Conservation (phyloP, 2,329 filamentous ascomycete species). For the Alternaria incomplexa region DNA sequence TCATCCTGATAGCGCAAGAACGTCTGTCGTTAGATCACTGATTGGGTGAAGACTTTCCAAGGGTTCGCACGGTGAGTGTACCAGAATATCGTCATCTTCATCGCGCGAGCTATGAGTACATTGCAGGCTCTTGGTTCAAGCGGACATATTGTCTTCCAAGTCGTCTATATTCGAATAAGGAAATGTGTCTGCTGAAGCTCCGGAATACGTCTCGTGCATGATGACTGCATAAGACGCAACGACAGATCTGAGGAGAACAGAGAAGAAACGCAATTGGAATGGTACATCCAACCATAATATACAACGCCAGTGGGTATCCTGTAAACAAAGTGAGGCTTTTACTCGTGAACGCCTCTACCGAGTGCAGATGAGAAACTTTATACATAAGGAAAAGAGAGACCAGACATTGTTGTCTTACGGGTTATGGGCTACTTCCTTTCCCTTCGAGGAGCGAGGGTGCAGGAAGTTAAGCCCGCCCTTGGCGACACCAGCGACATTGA, state of each 20-base stretch:
- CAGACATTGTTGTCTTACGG: constrained; percentile 5
- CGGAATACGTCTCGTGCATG: background rate
- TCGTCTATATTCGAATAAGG: constrained; percentile 15
- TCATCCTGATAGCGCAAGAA: background rate
- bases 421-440: constrained; percentile 40
- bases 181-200: background rate
- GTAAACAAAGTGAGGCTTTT: constrained; percentile 24
- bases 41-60: background rate
- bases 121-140: background rate
- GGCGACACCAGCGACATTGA: constrained; percentile 45
- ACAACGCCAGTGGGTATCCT: constrained; percentile 37
- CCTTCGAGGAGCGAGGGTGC: constrained; percentile 44
- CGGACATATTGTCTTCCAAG: constrained; percentile 1
- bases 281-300: constrained; percentile 7
- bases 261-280: background rate
- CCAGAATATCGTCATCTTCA: constrained; percentile 1
- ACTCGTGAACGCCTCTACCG: constrained; percentile 26
- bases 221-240: background rate
- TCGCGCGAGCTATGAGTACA: constrained; percentile 11
- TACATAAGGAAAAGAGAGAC: background rate
- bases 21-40: background rate
- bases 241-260: background rate
- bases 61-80: background rate
- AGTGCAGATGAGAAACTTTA: background rate
- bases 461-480: constrained; percentile 44